phyloP scores from a whole-genome alignment of 139 green algal genomes.

The Tetraselmis striata region DNA sequence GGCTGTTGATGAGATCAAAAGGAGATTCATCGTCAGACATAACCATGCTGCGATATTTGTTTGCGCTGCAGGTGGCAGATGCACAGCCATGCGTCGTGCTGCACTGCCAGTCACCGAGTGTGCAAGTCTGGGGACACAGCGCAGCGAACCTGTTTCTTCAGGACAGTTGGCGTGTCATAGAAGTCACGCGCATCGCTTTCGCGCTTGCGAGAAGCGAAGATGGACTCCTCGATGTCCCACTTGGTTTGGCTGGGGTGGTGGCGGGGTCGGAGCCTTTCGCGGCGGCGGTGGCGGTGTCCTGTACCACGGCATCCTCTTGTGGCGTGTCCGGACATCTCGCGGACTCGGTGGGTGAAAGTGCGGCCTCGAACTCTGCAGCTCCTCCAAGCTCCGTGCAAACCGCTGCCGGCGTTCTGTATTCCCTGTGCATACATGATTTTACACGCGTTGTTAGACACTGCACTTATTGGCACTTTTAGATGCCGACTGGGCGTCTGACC shows the following conservation, averaged over 20 bases:
- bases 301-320: not conserved
- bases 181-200: not conserved
- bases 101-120: too few relatives aligned
- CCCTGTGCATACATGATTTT: not conserved
- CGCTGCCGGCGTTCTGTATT: not conserved
- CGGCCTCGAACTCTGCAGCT: not conserved
- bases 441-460: too few relatives aligned
- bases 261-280: not conserved
- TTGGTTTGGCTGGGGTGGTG: not conserved
- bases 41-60: too few relatives aligned
- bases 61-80: too few relatives aligned
- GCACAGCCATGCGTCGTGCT: too few relatives aligned
- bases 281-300: not conserved
- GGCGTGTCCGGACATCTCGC: not conserved
- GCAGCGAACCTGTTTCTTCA: not conserved
- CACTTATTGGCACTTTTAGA: too few relatives aligned
- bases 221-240: not conserved
- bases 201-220: not conserved
- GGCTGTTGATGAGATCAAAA: too few relatives aligned
- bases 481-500: too few relatives aligned
- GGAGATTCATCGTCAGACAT: too few relatives aligned
- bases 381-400: not conserved
- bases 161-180: not conserved
- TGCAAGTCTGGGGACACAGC: too few relatives aligned
- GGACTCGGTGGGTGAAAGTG: not conserved